phyloP scores from a whole-genome alignment of 768 basidiomycete species.

The Mycena alexandri region DNA sequence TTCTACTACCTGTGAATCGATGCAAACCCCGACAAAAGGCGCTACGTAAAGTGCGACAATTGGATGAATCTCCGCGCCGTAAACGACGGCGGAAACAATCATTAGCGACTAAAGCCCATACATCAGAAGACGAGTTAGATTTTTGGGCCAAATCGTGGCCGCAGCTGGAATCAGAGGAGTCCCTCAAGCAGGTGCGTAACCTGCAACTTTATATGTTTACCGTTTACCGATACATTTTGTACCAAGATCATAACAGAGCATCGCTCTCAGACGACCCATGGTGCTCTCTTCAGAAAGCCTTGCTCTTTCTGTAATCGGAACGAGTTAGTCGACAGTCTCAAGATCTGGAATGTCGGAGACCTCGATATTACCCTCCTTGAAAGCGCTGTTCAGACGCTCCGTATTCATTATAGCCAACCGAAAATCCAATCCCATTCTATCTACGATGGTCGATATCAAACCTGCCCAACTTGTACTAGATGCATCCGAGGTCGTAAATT shows the following conservation, averaged over 20 bases:
- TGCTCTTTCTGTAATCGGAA: constrained; percentile 2
- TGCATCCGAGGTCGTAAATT: too few relatives aligned
- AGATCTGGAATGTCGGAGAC: background rate
- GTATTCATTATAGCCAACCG: background rate
- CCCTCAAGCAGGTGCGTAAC: constrained; percentile 17
- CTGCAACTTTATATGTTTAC: background rate
- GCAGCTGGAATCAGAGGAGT: constrained; percentile 20
- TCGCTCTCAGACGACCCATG: too few relatives aligned
- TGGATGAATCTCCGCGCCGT: background rate
- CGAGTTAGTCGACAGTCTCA: background rate
- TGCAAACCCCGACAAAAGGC: background rate
- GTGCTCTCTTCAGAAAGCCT: background rate
- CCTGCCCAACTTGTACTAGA: background rate
- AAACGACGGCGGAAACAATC: background rate
- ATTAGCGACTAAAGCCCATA: too few relatives aligned
- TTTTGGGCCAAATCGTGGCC: constrained; percentile 22
- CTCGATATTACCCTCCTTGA: constrained; percentile 5
- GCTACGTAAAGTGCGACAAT: too few relatives aligned
- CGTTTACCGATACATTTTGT: background rate
- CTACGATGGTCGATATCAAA: background rate
- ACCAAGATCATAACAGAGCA: constrained; percentile 23
- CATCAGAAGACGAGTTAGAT: background rate
- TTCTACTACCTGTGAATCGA: background rate
- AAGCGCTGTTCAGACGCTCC: background rate
- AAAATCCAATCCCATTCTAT: background rate